Evolutionary conservation across 257 asterid species (phyloP).

Genomic region (Asclepias syriaca): DNA sequence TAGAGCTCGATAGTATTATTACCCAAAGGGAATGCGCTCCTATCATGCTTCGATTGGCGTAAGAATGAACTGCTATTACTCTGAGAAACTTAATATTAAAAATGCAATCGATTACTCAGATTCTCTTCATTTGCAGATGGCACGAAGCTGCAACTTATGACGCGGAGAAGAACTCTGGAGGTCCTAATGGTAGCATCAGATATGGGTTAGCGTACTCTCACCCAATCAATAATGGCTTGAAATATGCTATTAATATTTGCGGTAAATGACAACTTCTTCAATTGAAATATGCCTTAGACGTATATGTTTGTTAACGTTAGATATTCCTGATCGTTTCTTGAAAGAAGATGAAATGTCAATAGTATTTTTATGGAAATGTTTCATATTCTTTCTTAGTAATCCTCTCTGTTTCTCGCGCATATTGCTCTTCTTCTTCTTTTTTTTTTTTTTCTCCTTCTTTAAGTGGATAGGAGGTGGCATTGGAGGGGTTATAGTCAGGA

Average conservation of each 20-base stretch:
- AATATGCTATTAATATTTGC: constrained; percentile 78
- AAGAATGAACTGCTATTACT: constrained; percentile 13
- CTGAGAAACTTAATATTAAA: too few species aligned
- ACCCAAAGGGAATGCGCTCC: constrained; percentile 42
- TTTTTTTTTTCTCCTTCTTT: too few species aligned
- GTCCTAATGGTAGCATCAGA: constrained; percentile 89
- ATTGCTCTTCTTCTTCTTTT: too few species aligned
- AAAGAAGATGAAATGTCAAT: too few species aligned
- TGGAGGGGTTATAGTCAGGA: too few species aligned
- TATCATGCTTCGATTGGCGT: constrained; percentile 98
- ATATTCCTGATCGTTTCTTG: too few species aligned
- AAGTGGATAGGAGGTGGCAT: too few species aligned
- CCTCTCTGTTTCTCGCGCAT: too few species aligned
- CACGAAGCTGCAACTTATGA: constrained; percentile 97
- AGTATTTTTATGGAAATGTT: too few species aligned
- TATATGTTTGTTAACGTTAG: too few species aligned
- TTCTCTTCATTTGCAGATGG: constrained; percentile 47
- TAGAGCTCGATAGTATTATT: too few species aligned
- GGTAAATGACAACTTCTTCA: constrained; percentile 28
- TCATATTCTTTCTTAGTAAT: too few species aligned
- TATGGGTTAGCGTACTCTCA: constrained; percentile 36
- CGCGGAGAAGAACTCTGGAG: constrained; percentile 75
- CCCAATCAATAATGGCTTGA: constrained; percentile 76
- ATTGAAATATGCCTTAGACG: constrained; percentile 1
- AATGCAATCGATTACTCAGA: not conserved